Evolutionary conservation across 108 stramenopile species (phyloP), one percentile per base, ranked within the genome.

Genomic region (Cyclostephanos tholiformis): DNA sequence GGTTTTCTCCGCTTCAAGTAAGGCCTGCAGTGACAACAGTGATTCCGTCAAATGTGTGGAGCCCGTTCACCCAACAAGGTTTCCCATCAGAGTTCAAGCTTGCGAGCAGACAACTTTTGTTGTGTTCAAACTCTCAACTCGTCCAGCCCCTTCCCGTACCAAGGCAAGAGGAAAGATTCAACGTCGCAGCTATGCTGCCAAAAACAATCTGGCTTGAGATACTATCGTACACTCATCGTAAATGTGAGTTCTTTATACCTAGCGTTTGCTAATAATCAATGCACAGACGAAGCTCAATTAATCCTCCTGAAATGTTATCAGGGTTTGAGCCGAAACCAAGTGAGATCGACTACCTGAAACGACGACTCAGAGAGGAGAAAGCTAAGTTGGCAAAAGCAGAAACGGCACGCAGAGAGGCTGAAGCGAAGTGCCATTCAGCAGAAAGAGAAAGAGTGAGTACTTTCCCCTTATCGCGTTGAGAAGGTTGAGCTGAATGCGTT

Each of bases 151-250:
- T 73, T 30, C 76, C 83, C n/a, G 63, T 79, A 22, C 77, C 72
- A 16, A 69, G 60, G 26, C 65, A 49, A 5, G 57, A 79, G 22
- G 63, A 77, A 25, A 67, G 67, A 20, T 52, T 86, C 57, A 93
- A 94, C 80, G 78, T 70, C 17, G 89, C 93, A n/a, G 80, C 82
- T 4, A 83, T 84, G 80, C 59, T 95, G 48, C 93, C 93, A 11
- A 77, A 71, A 46, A 83, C 83, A 0, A 36, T 95, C 56, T 95
- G 93, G 93, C 65, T 89, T 49, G 93, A 91, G 71, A 88, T 95
- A 25, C 41, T 95, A 46, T 92, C 93, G 4, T 95, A 79, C 58
- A 92, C 90, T 27, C 88, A 91, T 63, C 82, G 88, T 14, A 86
- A 85, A 63, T 94, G 90, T 91, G 75, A 84, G 89, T 82, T 35